Conservation (phyloP, 768 basidiomycete genomes). For the Russula brevipes region DNA sequence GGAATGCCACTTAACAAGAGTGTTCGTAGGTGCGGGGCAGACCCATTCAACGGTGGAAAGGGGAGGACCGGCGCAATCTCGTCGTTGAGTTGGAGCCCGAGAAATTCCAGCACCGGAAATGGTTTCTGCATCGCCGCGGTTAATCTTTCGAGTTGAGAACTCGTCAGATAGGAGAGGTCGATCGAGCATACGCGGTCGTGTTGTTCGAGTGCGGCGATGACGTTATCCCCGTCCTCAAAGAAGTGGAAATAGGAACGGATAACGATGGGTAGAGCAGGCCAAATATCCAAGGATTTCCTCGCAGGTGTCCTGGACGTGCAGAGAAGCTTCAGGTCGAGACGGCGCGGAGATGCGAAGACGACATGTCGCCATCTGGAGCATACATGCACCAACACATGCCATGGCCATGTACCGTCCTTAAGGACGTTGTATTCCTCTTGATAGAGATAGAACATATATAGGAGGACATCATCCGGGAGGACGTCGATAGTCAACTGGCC, state of each 20-base stretch:
- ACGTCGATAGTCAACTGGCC: background rate
- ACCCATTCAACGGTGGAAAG: background rate
- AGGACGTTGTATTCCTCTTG: background rate
- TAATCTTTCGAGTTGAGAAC: too few relatives aligned
- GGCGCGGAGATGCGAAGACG: background rate
- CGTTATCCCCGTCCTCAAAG: too few relatives aligned
- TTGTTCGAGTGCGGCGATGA: too few relatives aligned
- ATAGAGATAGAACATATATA: background rate
- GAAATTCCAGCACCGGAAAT: too few relatives aligned
- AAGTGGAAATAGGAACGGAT: background rate
- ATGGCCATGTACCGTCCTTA: background rate
- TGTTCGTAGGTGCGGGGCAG: background rate
- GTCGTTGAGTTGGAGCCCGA: too few relatives aligned
- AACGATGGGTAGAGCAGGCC: background rate
- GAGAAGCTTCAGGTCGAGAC: background rate
- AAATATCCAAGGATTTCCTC: background rate
- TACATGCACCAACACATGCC: background rate
- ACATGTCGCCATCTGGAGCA: background rate
- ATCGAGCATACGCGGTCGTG: too few relatives aligned
- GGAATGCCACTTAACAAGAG: background rate
- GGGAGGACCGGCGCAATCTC: background rate
- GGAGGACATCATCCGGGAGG: background rate
- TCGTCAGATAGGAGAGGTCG: too few relatives aligned
- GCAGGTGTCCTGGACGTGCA: background rate
- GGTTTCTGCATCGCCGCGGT: too few relatives aligned